phyloP scores from a whole-genome alignment of 1,284 basidiomycete species.

The Tilletia horrida region DNA sequence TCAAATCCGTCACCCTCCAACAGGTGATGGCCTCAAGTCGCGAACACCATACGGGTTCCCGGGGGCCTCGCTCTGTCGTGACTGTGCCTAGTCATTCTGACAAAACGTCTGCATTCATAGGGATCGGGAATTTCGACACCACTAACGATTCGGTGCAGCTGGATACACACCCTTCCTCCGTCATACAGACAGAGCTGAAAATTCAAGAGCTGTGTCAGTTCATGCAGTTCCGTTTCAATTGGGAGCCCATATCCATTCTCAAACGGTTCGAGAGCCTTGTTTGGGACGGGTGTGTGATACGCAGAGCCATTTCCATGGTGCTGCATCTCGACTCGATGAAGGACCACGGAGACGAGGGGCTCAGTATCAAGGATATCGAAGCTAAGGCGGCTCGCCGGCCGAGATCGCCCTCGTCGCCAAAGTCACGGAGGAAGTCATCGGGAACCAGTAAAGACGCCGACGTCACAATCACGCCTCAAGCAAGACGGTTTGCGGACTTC shows the following conservation, averaged over 20 bases:
- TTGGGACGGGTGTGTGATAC: conserved; percentile 4
- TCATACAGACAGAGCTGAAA: no score
- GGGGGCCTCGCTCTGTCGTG: no score
- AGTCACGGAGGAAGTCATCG: no score
- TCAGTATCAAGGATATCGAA: no score
- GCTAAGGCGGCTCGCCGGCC: no score
- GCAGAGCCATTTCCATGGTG: background rate
- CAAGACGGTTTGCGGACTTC: conserved; percentile 11
- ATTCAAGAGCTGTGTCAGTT: background rate
- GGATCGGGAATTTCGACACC: no score
- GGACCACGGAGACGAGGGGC: no score
- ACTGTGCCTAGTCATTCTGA: no score
- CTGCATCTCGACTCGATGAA: background rate
- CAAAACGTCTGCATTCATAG: no score
- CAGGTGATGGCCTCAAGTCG: background rate
- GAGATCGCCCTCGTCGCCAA: background rate
- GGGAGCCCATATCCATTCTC: background rate
- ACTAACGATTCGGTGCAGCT: background rate
- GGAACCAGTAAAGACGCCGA: background rate
- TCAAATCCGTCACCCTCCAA: background rate
- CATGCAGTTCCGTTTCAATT: background rate
- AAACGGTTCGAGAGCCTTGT: conserved; percentile 6
- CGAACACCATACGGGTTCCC: no score
- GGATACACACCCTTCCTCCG: no score
- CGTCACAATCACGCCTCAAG: conserved; percentile 13